Evolutionary conservation across 352 stramenopile species (phyloP), one percentile per base, ranked within the genome.

Genomic region (Globisporangium spinosum): DNA sequence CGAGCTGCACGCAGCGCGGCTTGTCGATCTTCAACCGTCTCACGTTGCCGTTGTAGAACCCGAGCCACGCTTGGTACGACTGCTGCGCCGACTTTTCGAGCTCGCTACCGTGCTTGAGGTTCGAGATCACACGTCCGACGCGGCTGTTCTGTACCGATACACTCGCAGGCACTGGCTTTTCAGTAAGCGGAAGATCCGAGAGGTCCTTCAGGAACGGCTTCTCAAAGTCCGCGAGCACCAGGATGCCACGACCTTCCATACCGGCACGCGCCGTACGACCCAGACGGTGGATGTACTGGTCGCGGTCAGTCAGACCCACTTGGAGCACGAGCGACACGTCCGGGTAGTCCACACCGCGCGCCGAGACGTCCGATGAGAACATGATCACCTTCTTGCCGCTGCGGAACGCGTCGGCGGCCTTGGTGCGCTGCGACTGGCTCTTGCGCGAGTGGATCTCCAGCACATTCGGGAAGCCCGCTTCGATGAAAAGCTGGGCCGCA

Each of bases 401-500:
- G 62, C 93, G 90, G 81, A 99, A 99, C 15, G 85, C 70, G 23
- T 98, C 79, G 20, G 87, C 87, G 35, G 89, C 87, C 72, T 94
- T 96, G 38, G 83, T 97, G 56, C 97, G 89, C 64, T 89, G 72
- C 1, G 77, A 74, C 74, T 99, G 97, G 61, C 85, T 96, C 86
- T 98, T 99, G 59, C 92, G 83, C 25, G 94, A 98, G 81, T 99
- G 97, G 57, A 99, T 98, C 74, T 99, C 95, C 2, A 98, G 77
- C 23, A 98, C 87, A 32, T 80, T 77, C 43, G 78, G 75, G 64
- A 87, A 92, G 1, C 82, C 81, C n/a, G 82, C 80, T 17, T 74
- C 75, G 27, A 82, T 80, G 69, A 98, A 98, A 40, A 99, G 83
- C 65, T 97, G 82, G 7, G 91, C 86, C 75, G 93, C 93, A 72